A percentile compares a stretch with the other conserved stretches of the same genome.
Conservation (phyloP, 2,329 filamentous ascomycete species). For the Phyllosticta capitalensis region DNA sequence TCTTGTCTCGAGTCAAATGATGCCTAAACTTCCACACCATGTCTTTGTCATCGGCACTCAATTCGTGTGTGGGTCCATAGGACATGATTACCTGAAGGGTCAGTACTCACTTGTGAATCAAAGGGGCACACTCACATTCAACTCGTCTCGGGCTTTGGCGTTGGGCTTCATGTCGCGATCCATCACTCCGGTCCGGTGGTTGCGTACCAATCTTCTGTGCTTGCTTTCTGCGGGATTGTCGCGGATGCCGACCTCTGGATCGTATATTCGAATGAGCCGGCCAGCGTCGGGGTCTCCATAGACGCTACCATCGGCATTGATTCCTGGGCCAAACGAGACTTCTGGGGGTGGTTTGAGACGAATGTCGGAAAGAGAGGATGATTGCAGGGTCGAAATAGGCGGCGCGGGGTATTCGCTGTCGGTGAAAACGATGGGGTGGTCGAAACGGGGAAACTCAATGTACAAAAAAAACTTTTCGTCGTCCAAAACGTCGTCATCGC, state of each 20-base stretch:
- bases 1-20: constrained; percentile 83
- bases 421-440: constrained; percentile 90
- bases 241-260: constrained; percentile 78
- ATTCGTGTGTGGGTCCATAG: constrained; percentile 81
- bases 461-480: constrained; percentile 71
- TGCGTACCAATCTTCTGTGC: constrained; percentile 82
- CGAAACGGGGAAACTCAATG: constrained; percentile 86
- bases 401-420: constrained; percentile 87
- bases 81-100: constrained; percentile 55
- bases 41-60: constrained; percentile 88
- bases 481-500: constrained; percentile 36
- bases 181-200: constrained; percentile 83
- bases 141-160: constrained; percentile 82
- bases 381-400: constrained; percentile 65
- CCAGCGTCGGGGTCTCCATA: constrained; percentile 43
- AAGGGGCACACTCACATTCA: constrained; percentile 47
- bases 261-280: constrained; percentile 75
- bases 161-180: constrained; percentile 96
- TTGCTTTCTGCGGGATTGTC: constrained; percentile 96
- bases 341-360: constrained; percentile 74
- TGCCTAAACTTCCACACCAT: constrained; percentile 96
- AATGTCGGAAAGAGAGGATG: constrained; percentile 57
- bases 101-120: constrained; percentile 58
- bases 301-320: constrained; percentile 52
- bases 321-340: constrained; percentile 82